Evolutionary conservation across 495 filamentous ascomycete genomes (phyloP).

Genomic region (Penicillium tannophilum): DNA sequence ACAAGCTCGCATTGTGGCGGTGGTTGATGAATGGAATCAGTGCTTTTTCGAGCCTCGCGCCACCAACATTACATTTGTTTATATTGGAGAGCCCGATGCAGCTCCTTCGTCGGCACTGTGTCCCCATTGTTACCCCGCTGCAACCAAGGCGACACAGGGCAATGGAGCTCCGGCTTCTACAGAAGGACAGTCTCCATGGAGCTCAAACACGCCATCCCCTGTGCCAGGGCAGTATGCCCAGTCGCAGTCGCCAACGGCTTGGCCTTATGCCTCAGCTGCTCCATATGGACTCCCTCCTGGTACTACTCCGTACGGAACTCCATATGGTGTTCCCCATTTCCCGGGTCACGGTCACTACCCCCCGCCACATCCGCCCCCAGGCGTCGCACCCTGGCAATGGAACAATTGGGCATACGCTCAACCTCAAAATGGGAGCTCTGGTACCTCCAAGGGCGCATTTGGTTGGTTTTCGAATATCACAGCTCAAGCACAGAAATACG

Average conservation of each 20-base stretch:
- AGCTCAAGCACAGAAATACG: conserved; percentile 47
- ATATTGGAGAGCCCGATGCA: conserved; percentile 40
- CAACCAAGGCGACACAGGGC: conserved; percentile 36
- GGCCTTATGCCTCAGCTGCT: conserved; percentile 17
- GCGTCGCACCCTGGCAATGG: conserved; percentile 34
- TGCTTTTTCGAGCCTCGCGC: conserved; percentile 51
- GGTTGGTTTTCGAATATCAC: conserved; percentile 43
- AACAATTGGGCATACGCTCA: conserved; percentile 30
- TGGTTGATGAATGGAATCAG: conserved; percentile 55
- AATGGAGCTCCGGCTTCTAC: conserved; percentile 8
- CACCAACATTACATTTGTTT: conserved; percentile 39
- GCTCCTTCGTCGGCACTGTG: conserved; percentile 47
- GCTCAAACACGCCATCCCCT: conserved; percentile 18
- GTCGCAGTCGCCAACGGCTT: conserved; percentile 20
- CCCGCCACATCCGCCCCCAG: conserved; percentile 25
- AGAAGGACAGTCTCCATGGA: conserved; percentile 13
- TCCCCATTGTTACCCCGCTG: conserved; percentile 47
- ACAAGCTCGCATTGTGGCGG: conserved; percentile 40
- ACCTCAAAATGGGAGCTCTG: conserved; percentile 26
- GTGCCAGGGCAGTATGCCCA: conserved; percentile 20
- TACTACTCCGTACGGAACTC: conserved; percentile 20
- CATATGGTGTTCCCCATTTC: conserved; percentile 27
- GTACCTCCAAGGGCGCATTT: conserved; percentile 30
- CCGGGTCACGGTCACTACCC: conserved; percentile 24
- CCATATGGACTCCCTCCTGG: conserved; percentile 4